Percentiles rank a stretch among this genome's conserved stretches.
Conservation (phyloP, 352 stramenopile genomes). For the Phytophthora agathidicida region DNA sequence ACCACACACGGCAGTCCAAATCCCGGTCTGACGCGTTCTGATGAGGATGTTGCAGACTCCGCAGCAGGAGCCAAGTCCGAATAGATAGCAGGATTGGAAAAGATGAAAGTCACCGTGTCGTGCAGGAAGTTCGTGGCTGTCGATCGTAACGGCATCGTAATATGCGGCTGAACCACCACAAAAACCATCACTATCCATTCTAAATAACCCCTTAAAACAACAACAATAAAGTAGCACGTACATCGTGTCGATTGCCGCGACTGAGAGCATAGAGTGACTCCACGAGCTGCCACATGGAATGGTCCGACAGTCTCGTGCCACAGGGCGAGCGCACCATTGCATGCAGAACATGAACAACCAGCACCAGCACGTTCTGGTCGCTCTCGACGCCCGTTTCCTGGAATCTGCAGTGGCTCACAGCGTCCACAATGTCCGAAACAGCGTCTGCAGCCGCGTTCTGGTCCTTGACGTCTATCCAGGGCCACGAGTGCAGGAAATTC, state of each 20-base stretch:
- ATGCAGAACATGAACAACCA: constrained; percentile 95
- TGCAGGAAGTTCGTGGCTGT: constrained; percentile 71
- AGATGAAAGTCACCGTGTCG: constrained; percentile 70
- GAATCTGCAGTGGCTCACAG: constrained; percentile 94
- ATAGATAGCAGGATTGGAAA: constrained; percentile 60
- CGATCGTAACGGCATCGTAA: constrained; percentile 64
- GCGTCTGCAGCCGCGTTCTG: constrained; percentile 48
- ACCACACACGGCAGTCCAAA: constrained; percentile 82
- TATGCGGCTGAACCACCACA: constrained; percentile 47
- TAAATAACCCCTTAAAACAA: background rate
- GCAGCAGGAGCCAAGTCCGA: constrained; percentile 23
- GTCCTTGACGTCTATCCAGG: constrained; percentile 56
- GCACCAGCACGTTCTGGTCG: constrained; percentile 91
- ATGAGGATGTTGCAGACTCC: background rate
- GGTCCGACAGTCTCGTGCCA: constrained; percentile 85
- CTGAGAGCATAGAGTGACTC: constrained; percentile 96
- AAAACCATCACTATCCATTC: constrained; percentile 1
- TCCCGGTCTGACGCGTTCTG: constrained; percentile 22
- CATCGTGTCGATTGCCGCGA: constrained; percentile 61
- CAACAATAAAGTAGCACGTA: constrained; percentile 33
- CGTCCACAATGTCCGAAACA: constrained; percentile 89
- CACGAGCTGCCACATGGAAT: constrained; percentile 95
- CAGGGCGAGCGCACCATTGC: constrained; percentile 91
- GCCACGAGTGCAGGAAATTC: constrained; percentile 94
- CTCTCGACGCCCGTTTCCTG: constrained; percentile 92